phyloP scores from a whole-genome alignment of 257 asterid species.

The Thymus mandschuricus region DNA sequence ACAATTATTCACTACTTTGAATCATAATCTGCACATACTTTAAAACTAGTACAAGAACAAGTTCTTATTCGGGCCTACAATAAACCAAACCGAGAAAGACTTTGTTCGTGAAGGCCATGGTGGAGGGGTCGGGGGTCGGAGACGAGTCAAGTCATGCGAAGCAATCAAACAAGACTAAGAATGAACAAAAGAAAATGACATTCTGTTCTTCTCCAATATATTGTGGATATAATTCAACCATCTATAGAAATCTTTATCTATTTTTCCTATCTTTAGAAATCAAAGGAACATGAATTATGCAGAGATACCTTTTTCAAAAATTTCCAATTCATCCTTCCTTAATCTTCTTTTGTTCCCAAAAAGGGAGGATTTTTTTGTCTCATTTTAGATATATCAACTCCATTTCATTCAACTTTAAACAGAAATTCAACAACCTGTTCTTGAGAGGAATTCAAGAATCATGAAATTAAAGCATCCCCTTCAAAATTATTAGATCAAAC shows the following conservation, averaged over 20 bases:
- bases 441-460: no score
- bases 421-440: background rate
- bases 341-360: slow-evolving; percentile 7
- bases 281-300: slow-evolving; percentile 13
- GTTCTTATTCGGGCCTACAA: slow-evolving; percentile 3
- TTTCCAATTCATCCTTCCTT: slow-evolving; percentile 6
- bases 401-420: background rate
- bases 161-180: slow-evolving; percentile 9
- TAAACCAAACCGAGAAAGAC: background rate
- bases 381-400: background rate
- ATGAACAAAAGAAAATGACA: slow-evolving; percentile 2
- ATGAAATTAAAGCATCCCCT: no score
- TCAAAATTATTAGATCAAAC: background rate
- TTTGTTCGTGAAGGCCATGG: background rate
- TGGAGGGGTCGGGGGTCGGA: slow-evolving; percentile 25
- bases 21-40: background rate
- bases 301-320: background rate
- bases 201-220: slow-evolving; percentile 9
- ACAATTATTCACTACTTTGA: background rate
- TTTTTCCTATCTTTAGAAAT: slow-evolving; percentile 15
- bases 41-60: background rate
- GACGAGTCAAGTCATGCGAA: slow-evolving; percentile 22
- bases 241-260: slow-evolving; percentile 3
- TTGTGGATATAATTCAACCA: background rate
- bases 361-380: background rate